These are phyloP conservation scores for Pyrenophora graminea DNA, from an alignment of 2,329 filamentous ascomycete genomes.

Conservation along the genomic window DNA sequence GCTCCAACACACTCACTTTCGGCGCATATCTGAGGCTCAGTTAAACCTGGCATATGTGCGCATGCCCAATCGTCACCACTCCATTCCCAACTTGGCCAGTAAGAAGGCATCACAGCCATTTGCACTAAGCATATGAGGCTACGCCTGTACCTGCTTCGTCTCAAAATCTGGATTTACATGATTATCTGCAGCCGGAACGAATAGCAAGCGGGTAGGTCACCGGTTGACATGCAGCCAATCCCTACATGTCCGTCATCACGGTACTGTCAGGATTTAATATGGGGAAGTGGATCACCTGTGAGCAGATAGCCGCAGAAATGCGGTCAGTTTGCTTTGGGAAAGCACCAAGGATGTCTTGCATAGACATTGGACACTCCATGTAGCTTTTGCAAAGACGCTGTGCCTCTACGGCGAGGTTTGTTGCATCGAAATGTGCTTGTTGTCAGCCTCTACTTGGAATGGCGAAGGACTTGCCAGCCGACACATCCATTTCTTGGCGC, in stretches of 20 bases:
- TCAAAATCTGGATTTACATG: background rate
- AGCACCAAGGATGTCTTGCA: background rate
- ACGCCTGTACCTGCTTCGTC: slow-evolving; percentile 7
- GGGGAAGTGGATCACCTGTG: slow-evolving; percentile 2
- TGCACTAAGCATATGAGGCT: background rate
- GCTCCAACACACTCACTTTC: background rate
- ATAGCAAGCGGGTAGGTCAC: background rate
- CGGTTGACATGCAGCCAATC: background rate
- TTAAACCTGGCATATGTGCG: background rate
- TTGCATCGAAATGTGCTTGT: background rate
- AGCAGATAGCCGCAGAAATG: slow-evolving; percentile 2
- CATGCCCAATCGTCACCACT: background rate
- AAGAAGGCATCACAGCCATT: background rate
- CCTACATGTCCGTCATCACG: background rate
- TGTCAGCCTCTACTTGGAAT: background rate
- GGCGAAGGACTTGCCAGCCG: no score
- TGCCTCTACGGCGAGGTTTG: background rate
- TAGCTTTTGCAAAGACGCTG: background rate
- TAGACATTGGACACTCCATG: background rate
- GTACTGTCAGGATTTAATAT: background rate
- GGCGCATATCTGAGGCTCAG: background rate
- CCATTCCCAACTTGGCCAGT: background rate
- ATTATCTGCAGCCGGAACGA: background rate
- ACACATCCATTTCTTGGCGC: no score
- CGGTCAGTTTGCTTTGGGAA: slow-evolving; percentile 2